A percentile compares a stretch with the other conserved stretches of the same genome.
phyloP scores from a whole-genome alignment of 768 basidiomycete species.

The Clavaria fumosa region DNA sequence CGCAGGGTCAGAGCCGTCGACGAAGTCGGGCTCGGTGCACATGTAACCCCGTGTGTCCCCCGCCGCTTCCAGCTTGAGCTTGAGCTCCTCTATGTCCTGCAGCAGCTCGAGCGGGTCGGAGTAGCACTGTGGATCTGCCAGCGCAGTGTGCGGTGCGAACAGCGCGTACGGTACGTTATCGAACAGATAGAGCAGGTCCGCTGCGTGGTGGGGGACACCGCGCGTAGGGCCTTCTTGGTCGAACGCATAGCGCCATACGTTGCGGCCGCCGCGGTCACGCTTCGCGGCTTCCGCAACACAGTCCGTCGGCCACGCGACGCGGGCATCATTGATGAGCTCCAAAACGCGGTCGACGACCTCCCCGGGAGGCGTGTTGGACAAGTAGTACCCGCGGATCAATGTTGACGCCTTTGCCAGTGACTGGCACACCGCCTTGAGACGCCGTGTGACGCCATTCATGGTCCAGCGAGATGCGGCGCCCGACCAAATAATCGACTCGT shows the following conservation, averaged over 20 bases:
- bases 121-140: not conserved
- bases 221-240: conserved; percentile 63
- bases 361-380: conserved; percentile 43
- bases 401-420: conserved; percentile 44
- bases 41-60: conserved; percentile 3
- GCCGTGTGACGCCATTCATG: conserved; percentile 40
- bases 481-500: conserved; percentile 52
- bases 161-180: conserved; percentile 52
- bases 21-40: conserved; percentile 6
- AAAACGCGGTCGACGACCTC: conserved; percentile 53
- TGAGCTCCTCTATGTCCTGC: conserved; percentile 16
- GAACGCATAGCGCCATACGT: conserved; percentile 72
- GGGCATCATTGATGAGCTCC: conserved; percentile 63
- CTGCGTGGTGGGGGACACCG: conserved; percentile 51
- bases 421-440: conserved; percentile 62
- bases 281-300: conserved; percentile 38
- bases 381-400: conserved; percentile 58
- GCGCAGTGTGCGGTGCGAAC: conserved; percentile 11
- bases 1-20: conserved; percentile 16
- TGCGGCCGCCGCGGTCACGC: conserved; percentile 34
- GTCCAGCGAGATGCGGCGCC: conserved; percentile 47
- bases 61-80: conserved; percentile 2
- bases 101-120: conserved; percentile 20
- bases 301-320: conserved; percentile 66
- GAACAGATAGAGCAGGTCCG: conserved; percentile 66